phyloP scores from a whole-genome alignment of 108 stramenopile genomes.

The Aurantiochytrium sp. region DNA sequence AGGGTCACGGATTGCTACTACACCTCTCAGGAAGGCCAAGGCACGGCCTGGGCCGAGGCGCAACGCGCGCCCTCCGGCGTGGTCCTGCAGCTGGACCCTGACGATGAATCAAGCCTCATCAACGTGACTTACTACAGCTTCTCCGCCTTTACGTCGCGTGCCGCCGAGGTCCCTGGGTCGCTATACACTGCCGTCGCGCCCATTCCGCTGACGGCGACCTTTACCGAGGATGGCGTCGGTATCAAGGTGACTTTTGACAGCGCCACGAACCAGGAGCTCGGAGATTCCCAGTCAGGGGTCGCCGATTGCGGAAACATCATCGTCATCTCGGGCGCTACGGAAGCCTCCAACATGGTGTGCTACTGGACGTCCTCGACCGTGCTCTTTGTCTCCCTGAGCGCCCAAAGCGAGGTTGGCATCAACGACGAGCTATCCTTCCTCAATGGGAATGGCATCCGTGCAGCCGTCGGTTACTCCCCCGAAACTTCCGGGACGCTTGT shows the following conservation, averaged over 20 bases:
- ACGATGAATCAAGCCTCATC: too few relatives aligned
- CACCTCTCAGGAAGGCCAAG: too few relatives aligned
- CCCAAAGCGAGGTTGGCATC: neutral
- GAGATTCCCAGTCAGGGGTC: neutral
- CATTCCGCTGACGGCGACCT: neutral
- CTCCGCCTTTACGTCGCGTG: neutral
- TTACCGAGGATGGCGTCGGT: neutral
- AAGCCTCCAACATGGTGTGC: neutral
- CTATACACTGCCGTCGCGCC: neutral
- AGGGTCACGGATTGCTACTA: too few relatives aligned
- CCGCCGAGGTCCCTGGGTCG: neutral
- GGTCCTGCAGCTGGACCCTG: too few relatives aligned
- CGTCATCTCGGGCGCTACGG: neutral
- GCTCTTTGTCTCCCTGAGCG: neutral
- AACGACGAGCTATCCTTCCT: neutral
- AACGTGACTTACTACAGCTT: too few relatives aligned
- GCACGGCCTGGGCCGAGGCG: too few relatives aligned
- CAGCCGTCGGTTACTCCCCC: neutral
- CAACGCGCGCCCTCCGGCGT: too few relatives aligned
- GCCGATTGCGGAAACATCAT: neutral
- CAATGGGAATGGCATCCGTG: neutral
- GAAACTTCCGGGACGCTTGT: neutral
- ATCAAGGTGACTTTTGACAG: neutral
- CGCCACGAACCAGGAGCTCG: neutral
- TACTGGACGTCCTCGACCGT: neutral